These are phyloP conservation scores for Cotoneaster glaucophyllus DNA, from an alignment of 306 rosid genomes.

Conservation along the genomic window DNA sequence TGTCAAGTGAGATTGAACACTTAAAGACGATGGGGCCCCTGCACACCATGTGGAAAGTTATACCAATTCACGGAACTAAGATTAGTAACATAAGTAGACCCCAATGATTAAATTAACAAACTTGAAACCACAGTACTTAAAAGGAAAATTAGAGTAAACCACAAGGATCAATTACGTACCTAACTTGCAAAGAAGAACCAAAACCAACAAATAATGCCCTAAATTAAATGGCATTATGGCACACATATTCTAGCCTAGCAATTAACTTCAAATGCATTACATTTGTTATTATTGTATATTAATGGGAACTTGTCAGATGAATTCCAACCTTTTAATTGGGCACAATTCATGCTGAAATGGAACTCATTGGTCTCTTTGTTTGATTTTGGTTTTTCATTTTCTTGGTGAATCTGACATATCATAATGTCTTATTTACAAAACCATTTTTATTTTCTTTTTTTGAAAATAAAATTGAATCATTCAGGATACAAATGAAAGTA, in stretches of 20 bases:
- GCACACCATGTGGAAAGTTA: no score
- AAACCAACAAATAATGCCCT: not conserved
- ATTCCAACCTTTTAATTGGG: not conserved
- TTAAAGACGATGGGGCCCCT: no score
- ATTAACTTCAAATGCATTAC: not conserved
- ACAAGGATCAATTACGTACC: no score
- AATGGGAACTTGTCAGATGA: not conserved
- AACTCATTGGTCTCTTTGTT: not conserved
- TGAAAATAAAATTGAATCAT: constrained; percentile 2
- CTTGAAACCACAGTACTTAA: no score
- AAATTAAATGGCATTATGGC: not conserved
- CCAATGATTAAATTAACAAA: no score
- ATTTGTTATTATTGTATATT: no score
- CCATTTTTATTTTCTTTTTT: not conserved
- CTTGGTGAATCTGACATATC: not conserved
- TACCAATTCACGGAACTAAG: no score
- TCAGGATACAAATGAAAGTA: constrained; percentile 10
- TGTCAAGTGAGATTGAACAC: no score
- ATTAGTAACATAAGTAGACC: no score
- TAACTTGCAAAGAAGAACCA: not conserved
- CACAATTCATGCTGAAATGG: not conserved
- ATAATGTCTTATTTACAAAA: not conserved
- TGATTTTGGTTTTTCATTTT: not conserved
- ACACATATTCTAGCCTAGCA: not conserved
- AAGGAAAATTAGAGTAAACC: no score